Percentiles rank a stretch among this genome's conserved stretches.
Conservation (phyloP, 2,329 filamentous ascomycete genomes). For the Xylaria digitata region DNA sequence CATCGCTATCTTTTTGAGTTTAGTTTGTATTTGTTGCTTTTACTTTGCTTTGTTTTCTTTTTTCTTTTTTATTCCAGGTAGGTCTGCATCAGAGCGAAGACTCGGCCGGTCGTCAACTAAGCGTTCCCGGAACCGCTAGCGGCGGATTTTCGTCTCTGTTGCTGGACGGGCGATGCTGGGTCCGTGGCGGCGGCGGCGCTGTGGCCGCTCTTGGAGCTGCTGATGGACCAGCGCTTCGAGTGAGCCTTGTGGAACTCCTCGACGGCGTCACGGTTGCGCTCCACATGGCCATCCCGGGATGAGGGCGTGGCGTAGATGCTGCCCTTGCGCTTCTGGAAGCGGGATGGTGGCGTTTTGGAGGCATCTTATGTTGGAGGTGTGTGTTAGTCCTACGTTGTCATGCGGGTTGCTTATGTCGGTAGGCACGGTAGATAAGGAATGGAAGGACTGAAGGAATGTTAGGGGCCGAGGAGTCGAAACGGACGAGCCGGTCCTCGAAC, state of each 20-base stretch:
- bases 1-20: background rate
- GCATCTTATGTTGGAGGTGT: conserved; percentile 58
- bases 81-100: background rate
- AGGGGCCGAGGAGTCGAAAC: background rate
- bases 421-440: background rate
- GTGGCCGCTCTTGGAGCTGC: conserved; percentile 32
- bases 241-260: conserved; percentile 71
- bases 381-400: conserved; percentile 14
- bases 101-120: conserved; percentile 7
- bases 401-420: background rate
- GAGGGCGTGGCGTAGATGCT: conserved; percentile 74
- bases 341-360: conserved; percentile 73
- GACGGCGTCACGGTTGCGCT: conserved; percentile 63
- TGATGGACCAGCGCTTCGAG: conserved; percentile 55
- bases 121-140: conserved; percentile 19
- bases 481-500: background rate
- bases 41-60: background rate
- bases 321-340: conserved; percentile 76
- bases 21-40: background rate
- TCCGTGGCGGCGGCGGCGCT: conserved; percentile 13
- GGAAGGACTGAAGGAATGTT: background rate
- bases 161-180: conserved; percentile 28
- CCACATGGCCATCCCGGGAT: conserved; percentile 73
- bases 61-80: background rate
- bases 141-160: conserved; percentile 36